Evolutionary conservation across 2,329 filamentous ascomycete genomes (phyloP).

Genomic region (Zymoseptoria pseudotritici): DNA sequence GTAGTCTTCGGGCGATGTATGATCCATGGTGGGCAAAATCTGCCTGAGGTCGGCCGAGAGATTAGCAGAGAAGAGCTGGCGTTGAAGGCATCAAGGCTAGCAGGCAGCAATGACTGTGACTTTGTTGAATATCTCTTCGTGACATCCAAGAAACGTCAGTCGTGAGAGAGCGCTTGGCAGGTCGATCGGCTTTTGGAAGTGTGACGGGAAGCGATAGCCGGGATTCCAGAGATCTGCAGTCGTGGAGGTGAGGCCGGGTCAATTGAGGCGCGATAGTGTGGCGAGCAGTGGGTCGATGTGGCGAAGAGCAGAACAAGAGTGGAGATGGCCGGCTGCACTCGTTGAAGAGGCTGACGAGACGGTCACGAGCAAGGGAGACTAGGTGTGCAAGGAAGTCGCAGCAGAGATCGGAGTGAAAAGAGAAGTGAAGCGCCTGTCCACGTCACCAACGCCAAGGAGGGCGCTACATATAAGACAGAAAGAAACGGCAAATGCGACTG

Average conservation of each 20-base stretch:
- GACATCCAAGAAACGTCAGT: neutral
- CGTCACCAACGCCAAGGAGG: neutral
- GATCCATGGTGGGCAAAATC: constrained; percentile 18
- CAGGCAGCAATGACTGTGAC: neutral
- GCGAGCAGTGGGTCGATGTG: neutral
- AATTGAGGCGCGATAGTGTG: neutral
- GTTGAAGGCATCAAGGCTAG: neutral
- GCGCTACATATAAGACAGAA: neutral
- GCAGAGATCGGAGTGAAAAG: neutral
- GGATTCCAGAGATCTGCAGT: neutral
- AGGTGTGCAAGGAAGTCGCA: neutral
- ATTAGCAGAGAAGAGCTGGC: neutral
- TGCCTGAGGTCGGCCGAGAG: neutral
- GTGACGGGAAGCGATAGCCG: neutral
- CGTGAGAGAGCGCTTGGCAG: neutral
- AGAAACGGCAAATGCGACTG: neutral
- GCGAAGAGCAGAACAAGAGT: neutral
- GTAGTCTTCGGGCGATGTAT: constrained; percentile 26
- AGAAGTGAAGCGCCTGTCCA: neutral
- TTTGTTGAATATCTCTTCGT: neutral
- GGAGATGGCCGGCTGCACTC: neutral
- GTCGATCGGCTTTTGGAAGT: neutral
- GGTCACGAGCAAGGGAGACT: neutral
- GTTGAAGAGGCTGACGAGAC: neutral
- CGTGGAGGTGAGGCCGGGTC: neutral